These are phyloP conservation scores for Crepidotus sp. DNA, from an alignment of 1,284 basidiomycete species.

Conservation along the genomic window DNA sequence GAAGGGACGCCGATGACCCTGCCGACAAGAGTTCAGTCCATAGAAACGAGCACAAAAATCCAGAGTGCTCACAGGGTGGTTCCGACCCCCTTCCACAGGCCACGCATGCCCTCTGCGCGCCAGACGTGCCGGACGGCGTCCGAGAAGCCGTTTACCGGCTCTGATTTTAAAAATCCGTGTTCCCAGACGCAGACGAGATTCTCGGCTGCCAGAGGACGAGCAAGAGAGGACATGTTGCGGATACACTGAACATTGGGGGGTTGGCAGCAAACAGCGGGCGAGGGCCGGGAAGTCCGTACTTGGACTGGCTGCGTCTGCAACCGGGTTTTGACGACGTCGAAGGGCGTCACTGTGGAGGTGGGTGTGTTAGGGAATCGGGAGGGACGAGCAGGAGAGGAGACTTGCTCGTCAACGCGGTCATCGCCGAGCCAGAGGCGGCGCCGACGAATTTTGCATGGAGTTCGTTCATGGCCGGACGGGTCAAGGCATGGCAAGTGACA, in stretches of 20 bases:
- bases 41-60: too few species aligned
- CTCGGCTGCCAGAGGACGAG: constrained; percentile 42
- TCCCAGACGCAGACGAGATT: constrained; percentile 73
- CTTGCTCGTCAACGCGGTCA: constrained; percentile 79
- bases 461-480: constrained; percentile 67
- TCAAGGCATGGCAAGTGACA: constrained; percentile 1
- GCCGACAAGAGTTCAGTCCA: constrained; percentile 12
- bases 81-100: constrained; percentile 86
- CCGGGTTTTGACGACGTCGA: constrained; percentile 92
- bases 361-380: constrained; percentile 11
- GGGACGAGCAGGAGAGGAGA: constrained; percentile 16
- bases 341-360: constrained; percentile 77
- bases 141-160: constrained; percentile 72
- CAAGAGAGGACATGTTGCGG: constrained; percentile 69
- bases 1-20: constrained; percentile 90
- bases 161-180: constrained; percentile 55
- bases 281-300: constrained; percentile 17
- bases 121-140: constrained; percentile 75
- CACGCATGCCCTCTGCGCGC: constrained; percentile 66
- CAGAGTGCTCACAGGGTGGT: constrained; percentile 82
- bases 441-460: constrained; percentile 75
- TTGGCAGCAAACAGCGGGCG: constrained; percentile 48
- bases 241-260: constrained; percentile 51
- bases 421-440: constrained; percentile 69
- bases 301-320: constrained; percentile 70